A percentile compares a stretch with the other conserved stretches of the same genome.
Evolutionary conservation across 441 rosid species (phyloP).

Genomic region (Pelargonium fulgidum): DNA sequence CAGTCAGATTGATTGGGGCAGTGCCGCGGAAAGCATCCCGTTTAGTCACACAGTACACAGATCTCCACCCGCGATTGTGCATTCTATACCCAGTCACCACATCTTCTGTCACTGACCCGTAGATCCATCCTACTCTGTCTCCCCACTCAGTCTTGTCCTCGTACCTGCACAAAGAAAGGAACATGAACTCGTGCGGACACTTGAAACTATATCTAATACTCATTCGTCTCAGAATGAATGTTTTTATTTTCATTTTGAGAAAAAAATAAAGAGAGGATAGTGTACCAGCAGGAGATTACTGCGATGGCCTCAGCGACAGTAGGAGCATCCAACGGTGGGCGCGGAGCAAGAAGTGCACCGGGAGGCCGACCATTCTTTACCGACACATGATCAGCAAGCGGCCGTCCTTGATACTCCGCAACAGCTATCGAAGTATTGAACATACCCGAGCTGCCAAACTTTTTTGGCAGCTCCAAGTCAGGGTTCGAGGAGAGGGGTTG

Average conservation of each 20-base stretch:
- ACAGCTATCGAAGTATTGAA: conserved; percentile 64
- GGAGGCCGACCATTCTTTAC: conserved; percentile 66
- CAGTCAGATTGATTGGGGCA: conserved; percentile 64
- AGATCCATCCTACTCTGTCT: conserved; percentile 62
- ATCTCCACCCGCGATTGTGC: conserved; percentile 78
- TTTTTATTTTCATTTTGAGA: too few species aligned
- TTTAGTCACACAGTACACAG: conserved; percentile 58
- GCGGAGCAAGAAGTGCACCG: conserved; percentile 66
- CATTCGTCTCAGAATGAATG: too few species aligned
- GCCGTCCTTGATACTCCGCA: conserved; percentile 74
- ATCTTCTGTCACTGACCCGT: conserved; percentile 69
- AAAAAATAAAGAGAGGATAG: too few species aligned
- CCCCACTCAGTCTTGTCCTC: conserved; percentile 85
- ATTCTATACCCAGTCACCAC: conserved; percentile 70
- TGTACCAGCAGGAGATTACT: conserved; percentile 68
- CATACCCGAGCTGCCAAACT: conserved; percentile 61
- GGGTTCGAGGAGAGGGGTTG: conserved; percentile 61
- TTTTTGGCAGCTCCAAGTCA: conserved; percentile 38
- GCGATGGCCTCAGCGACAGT: conserved; percentile 80
- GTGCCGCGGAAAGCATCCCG: conserved; percentile 66
- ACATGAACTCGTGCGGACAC: too few species aligned
- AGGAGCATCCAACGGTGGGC: conserved; percentile 67
- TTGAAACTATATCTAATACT: too few species aligned
- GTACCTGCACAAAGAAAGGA: not conserved
- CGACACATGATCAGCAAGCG: conserved; percentile 55